phyloP scores from a whole-genome alignment of 345 rosid species.

The Noccaea bulbosa region DNA sequence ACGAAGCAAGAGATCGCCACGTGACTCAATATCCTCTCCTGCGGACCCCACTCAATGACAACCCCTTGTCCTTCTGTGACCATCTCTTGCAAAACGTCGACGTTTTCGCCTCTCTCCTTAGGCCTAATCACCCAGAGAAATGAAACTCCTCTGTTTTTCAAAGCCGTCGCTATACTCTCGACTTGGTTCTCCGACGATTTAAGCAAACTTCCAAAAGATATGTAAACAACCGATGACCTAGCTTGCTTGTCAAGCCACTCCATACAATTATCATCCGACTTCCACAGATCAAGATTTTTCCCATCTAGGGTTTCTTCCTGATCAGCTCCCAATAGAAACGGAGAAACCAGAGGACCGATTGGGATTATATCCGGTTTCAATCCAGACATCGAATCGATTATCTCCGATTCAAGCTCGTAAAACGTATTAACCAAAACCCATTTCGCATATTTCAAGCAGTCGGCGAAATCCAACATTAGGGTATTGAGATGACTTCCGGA shows the following conservation, averaged over 20 bases:
- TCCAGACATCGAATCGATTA: slow-evolving; percentile 41
- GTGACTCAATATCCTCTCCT: slow-evolving; percentile 55
- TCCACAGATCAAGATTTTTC: slow-evolving; percentile 48
- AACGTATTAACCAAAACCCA: slow-evolving; percentile 60
- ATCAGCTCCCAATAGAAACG: slow-evolving; percentile 44
- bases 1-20: slow-evolving; percentile 53
- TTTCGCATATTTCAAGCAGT: slow-evolving; percentile 46
- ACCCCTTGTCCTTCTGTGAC: slow-evolving; percentile 44
- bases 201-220: slow-evolving; percentile 60
- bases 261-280: slow-evolving; percentile 46
- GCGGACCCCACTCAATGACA: slow-evolving; percentile 58
- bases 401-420: slow-evolving; percentile 53
- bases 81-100: slow-evolving; percentile 38
- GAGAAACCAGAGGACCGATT: slow-evolving; percentile 64
- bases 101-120: not conserved
- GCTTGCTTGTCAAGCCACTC: slow-evolving; percentile 59
- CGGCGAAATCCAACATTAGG: slow-evolving; percentile 30
- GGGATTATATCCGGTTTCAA: slow-evolving; percentile 41
- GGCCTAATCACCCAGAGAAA: slow-evolving; percentile 65
- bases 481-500: slow-evolving; percentile 7
- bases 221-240: slow-evolving; percentile 56
- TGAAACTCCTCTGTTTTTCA: slow-evolving; percentile 41
- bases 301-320: slow-evolving; percentile 11
- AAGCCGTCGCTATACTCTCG: slow-evolving; percentile 47
- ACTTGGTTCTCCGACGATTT: slow-evolving; percentile 41